Evolutionary conservation across 169 alveolate species (phyloP), one percentile per base, ranked within the genome.

Genomic region (Plasmodium blacklocki): DNA sequence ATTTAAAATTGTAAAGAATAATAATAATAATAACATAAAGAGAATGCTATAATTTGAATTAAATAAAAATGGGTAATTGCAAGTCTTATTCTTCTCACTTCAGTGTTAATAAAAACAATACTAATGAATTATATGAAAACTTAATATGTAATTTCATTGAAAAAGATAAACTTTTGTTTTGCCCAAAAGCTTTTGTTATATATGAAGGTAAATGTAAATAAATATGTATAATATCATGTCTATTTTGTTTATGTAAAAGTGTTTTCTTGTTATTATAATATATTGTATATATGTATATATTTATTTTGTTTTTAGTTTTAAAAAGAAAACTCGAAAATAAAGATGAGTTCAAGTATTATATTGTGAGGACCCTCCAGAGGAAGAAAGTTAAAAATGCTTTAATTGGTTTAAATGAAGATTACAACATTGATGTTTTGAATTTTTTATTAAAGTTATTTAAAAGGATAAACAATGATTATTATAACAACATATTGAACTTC

Each of bases 401-500:
- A 45, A 76, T 26, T 29, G 49, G 67, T 58, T 43, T 78, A 59
- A 67, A 26, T 59, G 89, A 66, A 78, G 89, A 66, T 39, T 23
- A 78, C 71, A 50, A 78, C 58, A 64, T 66, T n/a, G 89, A 78
- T 1, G 29, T 78, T 66, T 70, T 78, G 58, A 78, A 78, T 78
- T 78, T 78, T 66, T 56, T 78, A 49, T 78, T 78, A 70, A 78
- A 78, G 58, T 45, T 78, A 78, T 78, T 64, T 59, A 78, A 78
- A 66, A 78, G 50, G 67, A 78, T 78, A 49, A 78, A 78, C 70
- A 78, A 78, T 78, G 89, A 78, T n/a, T 78, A 78, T 59, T 78
- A 78, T 49, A 78, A 64, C 14, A 78, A 78, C 47, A 66, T 21
- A 29, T 59, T 29, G 52, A 67, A 63, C 67, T 78, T 78, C 9